phyloP scores from a whole-genome alignment of 2,329 filamentous ascomycete species.

The Xylaria digitata region DNA sequence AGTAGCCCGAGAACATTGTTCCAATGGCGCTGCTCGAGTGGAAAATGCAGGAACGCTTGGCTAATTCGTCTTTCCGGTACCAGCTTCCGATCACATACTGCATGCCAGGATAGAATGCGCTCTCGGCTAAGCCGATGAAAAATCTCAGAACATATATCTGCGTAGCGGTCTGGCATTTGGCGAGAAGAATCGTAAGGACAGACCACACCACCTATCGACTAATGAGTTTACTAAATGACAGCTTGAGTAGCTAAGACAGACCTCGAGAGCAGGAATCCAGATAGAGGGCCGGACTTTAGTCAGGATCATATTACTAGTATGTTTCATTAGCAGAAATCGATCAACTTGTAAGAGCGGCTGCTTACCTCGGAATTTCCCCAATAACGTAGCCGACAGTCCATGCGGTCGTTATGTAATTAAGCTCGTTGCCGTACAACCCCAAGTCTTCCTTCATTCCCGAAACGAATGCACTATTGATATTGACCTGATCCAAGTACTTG shows the following conservation, averaged over 20 bases:
- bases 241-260: constrained; percentile 6
- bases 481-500: constrained; percentile 53
- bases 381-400: constrained; percentile 50
- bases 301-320: constrained; percentile 49
- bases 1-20: constrained; percentile 61
- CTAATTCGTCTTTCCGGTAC: constrained; percentile 56
- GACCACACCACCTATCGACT: constrained; percentile 45
- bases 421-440: constrained; percentile 55
- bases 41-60: constrained; percentile 59
- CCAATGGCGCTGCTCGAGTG: constrained; percentile 49
- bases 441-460: constrained; percentile 60
- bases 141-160: constrained; percentile 53
- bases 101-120: constrained; percentile 49
- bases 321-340: constrained; percentile 26
- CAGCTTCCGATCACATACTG: constrained; percentile 54
- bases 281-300: constrained; percentile 53
- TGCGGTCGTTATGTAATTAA: constrained; percentile 50
- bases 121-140: constrained; percentile 51
- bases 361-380: constrained; percentile 49
- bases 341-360: not conserved
- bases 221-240: not conserved
- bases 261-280: constrained; percentile 53
- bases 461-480: constrained; percentile 58
- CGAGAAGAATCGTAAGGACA: constrained; percentile 50
- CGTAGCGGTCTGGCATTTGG: constrained; percentile 49